Conservation (phyloP, 208 protist species). For the Borovskyia barvae region DNA sequence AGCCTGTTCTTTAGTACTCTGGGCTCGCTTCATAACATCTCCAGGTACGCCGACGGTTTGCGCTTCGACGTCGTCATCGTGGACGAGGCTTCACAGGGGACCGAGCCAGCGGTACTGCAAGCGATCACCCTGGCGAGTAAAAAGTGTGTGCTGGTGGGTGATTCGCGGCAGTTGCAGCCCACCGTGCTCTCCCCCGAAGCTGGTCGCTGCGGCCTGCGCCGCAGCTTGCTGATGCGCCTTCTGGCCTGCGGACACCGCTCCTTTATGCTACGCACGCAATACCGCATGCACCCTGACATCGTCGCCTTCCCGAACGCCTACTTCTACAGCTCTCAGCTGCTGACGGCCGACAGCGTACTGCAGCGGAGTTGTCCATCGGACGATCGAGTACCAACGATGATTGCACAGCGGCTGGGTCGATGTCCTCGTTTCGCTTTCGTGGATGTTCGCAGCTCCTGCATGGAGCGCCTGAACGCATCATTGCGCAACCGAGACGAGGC, state of each 20-base stretch:
- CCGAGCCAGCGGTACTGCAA: conserved; percentile 83
- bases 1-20: conserved; percentile 72
- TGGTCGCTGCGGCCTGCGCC: conserved; percentile 46
- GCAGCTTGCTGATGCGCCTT: conserved; percentile 77
- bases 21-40: conserved; percentile 73
- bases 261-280: conserved; percentile 80
- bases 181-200: conserved; percentile 74
- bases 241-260: conserved; percentile 53
- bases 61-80: conserved; percentile 85
- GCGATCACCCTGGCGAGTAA: conserved; percentile 54
- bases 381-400: not conserved
- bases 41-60: conserved; percentile 26
- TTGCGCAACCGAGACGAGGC: conserved; percentile 54
- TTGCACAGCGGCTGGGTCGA: conserved; percentile 16
- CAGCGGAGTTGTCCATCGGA: conserved; percentile 6
- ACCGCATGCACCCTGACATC: conserved; percentile 91
- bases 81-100: conserved; percentile 92
- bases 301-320: conserved; percentile 79
- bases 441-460: conserved; percentile 43
- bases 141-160: conserved; percentile 81
- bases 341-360: conserved; percentile 42
- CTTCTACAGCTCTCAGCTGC: conserved; percentile 72
- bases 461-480: conserved; percentile 50
- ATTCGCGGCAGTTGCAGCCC: conserved; percentile 89
- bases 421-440: conserved; percentile 70